phyloP scores from a whole-genome alignment of 106 monocot genomes.

The Allium fistulosum region DNA sequence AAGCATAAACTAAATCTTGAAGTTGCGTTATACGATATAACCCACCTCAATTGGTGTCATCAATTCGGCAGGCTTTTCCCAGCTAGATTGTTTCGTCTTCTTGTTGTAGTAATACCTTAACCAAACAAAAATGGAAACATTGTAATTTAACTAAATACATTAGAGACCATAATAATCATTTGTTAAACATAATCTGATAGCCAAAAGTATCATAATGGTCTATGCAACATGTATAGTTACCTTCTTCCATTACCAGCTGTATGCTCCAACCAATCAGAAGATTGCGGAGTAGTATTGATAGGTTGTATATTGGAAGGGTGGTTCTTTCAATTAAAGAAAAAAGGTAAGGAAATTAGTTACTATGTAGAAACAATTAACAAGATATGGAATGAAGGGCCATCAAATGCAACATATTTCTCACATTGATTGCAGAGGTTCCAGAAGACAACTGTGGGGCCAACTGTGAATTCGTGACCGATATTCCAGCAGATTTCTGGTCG shows the following conservation, averaged over 20 bases:
- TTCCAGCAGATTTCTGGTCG: constrained; percentile 1
- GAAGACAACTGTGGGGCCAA: constrained; percentile 27
- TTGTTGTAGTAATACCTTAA: constrained; percentile 82
- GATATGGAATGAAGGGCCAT: no score
- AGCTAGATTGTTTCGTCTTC: constrained; percentile 79
- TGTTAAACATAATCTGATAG: background rate
- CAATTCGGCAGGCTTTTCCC: constrained; percentile 82
- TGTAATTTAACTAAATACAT: background rate
- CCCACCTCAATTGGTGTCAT: constrained; percentile 92
- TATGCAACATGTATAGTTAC: constrained; percentile 10
- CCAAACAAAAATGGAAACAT: background rate
- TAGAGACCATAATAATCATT: background rate
- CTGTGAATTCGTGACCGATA: constrained; percentile 24
- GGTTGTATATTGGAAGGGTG: constrained; percentile 25
- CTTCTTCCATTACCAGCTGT: constrained; percentile 71
- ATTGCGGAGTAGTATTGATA: constrained; percentile 17
- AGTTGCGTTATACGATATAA: background rate
- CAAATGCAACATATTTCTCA: constrained; percentile 17
- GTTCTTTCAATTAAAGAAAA: no score
- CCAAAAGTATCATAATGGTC: background rate
- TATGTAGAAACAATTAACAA: no score
- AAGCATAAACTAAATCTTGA: no score
- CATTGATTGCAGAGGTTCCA: constrained; percentile 17
- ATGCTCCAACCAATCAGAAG: constrained; percentile 90
- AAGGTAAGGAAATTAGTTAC: no score